Percentiles rank a stretch among this genome's conserved stretches.
Conservation (phyloP, 352 stramenopile genomes). For the Phytophthora sansomeana region DNA sequence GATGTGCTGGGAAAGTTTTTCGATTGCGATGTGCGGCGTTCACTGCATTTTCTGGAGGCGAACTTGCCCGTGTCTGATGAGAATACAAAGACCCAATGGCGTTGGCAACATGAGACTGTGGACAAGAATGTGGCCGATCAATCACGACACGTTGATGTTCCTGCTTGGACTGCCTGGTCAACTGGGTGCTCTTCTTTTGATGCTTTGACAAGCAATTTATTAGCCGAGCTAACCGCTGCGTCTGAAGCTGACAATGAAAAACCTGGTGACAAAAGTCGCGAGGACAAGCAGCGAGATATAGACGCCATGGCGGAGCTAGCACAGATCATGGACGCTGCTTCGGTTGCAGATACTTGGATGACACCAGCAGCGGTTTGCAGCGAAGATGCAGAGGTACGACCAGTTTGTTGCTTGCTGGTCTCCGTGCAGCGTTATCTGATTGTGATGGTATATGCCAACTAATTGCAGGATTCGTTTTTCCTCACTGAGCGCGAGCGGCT, state of each 20-base stretch:
- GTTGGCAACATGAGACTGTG: constrained; percentile 30
- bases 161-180: constrained; percentile 59
- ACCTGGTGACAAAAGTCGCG: constrained; percentile 43
- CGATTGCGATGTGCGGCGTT: constrained; percentile 69
- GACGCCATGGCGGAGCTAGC: constrained; percentile 53
- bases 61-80: constrained; percentile 38
- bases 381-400: constrained; percentile 37
- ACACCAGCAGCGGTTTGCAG: not conserved
- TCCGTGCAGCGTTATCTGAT: constrained; percentile 2
- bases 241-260: constrained; percentile 19
- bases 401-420: not conserved
- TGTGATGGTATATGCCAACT: constrained; percentile 7
- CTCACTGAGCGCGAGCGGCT: constrained; percentile 34
- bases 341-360: constrained; percentile 56
- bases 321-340: constrained; percentile 58
- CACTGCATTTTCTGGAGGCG: constrained; percentile 76
- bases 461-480: constrained; percentile 37
- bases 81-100: constrained; percentile 30
- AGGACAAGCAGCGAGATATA: constrained; percentile 50
- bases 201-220: constrained; percentile 66
- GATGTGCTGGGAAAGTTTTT: constrained; percentile 62
- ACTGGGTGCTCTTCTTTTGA: constrained; percentile 56
- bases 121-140: constrained; percentile 14
- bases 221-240: constrained; percentile 45
- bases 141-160: constrained; percentile 29